Base-by-base conservation (phyloP, 1,284 basidiomycete species). In the Agaricales sp. region DNA sequence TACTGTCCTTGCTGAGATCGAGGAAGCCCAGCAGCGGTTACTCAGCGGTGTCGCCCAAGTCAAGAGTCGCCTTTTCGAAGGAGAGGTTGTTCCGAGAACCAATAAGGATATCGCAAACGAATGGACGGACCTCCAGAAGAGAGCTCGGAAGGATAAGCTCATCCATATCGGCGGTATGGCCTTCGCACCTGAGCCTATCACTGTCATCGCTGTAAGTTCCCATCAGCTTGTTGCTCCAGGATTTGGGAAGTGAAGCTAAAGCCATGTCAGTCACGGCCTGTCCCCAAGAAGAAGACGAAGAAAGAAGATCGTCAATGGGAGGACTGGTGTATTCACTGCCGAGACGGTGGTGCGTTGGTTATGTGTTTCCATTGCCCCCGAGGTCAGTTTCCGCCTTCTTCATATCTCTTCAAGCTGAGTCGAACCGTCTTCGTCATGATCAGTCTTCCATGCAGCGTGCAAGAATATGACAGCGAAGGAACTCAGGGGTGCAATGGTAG, bases 41-140 rank as follows among this genome's bases (percentile, higher is more conserved):
- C 60, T 82, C 20, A 70, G 66, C 19, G 78, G 79, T 2, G 64
- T 77, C 13, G 78, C 76, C 3, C 71, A 72, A 50, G 80, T 82
- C 3, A 70, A 74, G 50, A 73, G 74, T 49, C 66, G 77, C 24
- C 57, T 81, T 19, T 82, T 80, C 51, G 79, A 82, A 52, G 80
- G 79, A 2, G 67, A 66, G 55, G 39, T 77, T 43, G 57, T 80
- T 35, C 50, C 64, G 30, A 58, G 62, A 51, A 57, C 58, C 43
- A 71, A 74, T 53, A 64, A 66, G 43, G 60, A 71, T 20, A 70
- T 71, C 45, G 68, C 68, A 2, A 52, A 63, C 12, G 71, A 75
- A 51, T 77, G 73, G 74, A 58, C 61, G 30, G 64, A 66, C 35
- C 45, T 74, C 26, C 67, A 72, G 56, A 74, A 73, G 57, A 67